phyloP scores from a whole-genome alignment of 2,329 filamentous ascomycete genomes.

The Chaetomium olivaceum region DNA sequence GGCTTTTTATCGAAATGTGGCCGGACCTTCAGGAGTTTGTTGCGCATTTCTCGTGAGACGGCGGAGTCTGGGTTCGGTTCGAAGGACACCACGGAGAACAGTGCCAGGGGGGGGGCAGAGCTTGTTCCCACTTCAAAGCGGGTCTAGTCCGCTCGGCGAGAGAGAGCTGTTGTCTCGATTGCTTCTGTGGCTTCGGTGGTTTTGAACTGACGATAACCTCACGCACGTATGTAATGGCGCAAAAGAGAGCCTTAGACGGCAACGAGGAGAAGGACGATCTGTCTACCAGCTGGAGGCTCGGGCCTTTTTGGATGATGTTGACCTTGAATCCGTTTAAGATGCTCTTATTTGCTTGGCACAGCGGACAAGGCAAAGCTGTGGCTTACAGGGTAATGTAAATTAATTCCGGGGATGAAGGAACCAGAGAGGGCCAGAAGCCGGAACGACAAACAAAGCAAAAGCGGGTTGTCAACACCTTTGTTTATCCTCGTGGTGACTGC shows the following conservation, averaged over 20 bases:
- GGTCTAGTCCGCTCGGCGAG: constrained; percentile 17
- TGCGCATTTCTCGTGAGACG: constrained; percentile 33
- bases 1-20: constrained; percentile 32
- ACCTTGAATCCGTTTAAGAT: constrained; percentile 13
- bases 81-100: constrained; percentile 12
- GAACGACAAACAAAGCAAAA: not conserved
- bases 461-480: not conserved
- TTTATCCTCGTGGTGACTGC: not conserved
- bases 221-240: not conserved
- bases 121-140: constrained; percentile 25
- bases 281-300: no score
- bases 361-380: constrained; percentile 1
- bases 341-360: constrained; percentile 23
- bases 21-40: constrained; percentile 33
- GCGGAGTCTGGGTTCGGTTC: constrained; percentile 9
- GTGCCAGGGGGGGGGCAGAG: constrained; percentile 12
- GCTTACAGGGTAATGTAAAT: constrained; percentile 5
- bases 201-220: not conserved
- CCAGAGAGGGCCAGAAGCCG: not conserved
- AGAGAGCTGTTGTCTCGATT: constrained; percentile 3
- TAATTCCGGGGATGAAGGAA: constrained; percentile 5
- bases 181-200: constrained; percentile 11
- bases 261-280: not conserved
- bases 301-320: not conserved
- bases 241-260: not conserved